Base-by-base conservation (phyloP, 176 grass and related monocot genomes). In the Thalia dealbata region DNA sequence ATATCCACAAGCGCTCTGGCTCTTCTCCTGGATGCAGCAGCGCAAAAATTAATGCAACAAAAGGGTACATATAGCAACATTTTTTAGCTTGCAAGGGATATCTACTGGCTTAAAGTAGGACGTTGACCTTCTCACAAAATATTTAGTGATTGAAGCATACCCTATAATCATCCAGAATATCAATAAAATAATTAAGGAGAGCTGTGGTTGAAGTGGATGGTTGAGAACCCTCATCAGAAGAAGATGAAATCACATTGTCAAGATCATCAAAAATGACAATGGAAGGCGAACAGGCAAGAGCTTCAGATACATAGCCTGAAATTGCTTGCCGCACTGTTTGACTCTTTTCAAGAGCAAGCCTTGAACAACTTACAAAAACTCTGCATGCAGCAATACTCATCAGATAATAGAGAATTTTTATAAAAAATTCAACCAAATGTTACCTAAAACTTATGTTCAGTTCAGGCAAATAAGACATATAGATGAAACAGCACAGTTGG, bases 191-290 rank as follows among this genome's bases (percentile, higher is more conserved):
- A 78, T 82, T 82, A 46, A 87, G 82, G 43, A 92, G n/a, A 71
- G 93, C 84, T 78, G 80, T 78, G 73, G 87, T 69, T 50, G 86
- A 90, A 84, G 75, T 86, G 60, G 89, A 88, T 19, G 67, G 75
- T 14, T 92, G 89, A 54, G 89, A 88, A 46, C 78, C 81, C 72
- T 87, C 87, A 55, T 88, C 84, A 65, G 93, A 92, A 65, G 89
- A 89, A 73, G 78, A 79, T 67, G 86, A 90, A 72, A 97, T 78
- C 56, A 92, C 27, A 51, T 81, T 84, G 78, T 92, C 87, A 70
- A 97, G 80, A 86, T 92, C 84, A 46, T 97, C 93, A 88, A 97
- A 97, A 90, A 92, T 80, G 69, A 97, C 76, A 73, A 92, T 44
- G 3, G 93, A 92, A 82, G 93, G 93, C 73, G 87, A 81, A 76